Base-by-base conservation (phyloP, 2,329 filamentous ascomycete species). In the Penicillium sp. region DNA sequence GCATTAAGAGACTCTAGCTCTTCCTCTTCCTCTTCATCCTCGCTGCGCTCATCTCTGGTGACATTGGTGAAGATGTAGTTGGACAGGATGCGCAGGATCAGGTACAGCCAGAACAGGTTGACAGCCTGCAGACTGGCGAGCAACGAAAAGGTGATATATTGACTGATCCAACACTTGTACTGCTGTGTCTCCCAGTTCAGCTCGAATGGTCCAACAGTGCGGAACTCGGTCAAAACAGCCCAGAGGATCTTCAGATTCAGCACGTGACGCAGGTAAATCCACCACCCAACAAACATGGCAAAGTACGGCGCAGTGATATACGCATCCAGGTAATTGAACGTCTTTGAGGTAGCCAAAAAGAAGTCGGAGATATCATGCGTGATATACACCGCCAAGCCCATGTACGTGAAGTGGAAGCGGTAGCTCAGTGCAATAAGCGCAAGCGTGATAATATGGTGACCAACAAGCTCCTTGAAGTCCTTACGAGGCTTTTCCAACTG, bases 361-460 rank as follows among this genome's bases (percentile, higher is more conserved):
- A 97, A 96, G 74, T 97, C 92, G 57, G 88, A 91, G 59, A 97
- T 89, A 70, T 97, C 92, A 75, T 96, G 91, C 10, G 92, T 96
- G 59, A 94, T 91, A 75, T 96, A 97, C 33, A 97, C 91, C 19
- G 91, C 90, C 53, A 97, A 77, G 26, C 92, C 92, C 72, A 97
- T 95, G 76, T 96, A 93, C 19, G 91, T 95, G 74, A 97, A 97
- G 76, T 97, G 92, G 80, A 96, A 97, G 58, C 91, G 86, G 77
- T 97, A 97, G 78, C 89, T 94, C 69, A 93, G 78, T 56, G 77
- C 88, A 64, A 97, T 96, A 65, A 97, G 82, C 19, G 87, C 79
- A 57, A 97, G 78, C 19, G 90, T 95, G 71, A 97, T 89, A 64
- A 97, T 87, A 73, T 97, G 92, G 73, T 97, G 92, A 52, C 87